Evolutionary conservation across 805 yeast genomes (phyloP).

Genomic region (Sugiyamaella smithiae): DNA sequence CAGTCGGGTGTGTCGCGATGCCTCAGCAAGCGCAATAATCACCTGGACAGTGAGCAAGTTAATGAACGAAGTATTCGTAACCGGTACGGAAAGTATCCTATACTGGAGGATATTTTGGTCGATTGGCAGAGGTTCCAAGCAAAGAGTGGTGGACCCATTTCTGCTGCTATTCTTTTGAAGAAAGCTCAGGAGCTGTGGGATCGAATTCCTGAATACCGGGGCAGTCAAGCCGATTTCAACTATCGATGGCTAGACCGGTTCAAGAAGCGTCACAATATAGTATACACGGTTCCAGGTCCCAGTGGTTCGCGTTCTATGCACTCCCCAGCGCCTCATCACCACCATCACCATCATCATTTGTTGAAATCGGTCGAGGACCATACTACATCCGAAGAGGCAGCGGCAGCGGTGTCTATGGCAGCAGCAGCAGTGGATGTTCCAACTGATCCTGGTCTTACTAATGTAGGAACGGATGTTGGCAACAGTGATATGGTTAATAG

Average conservation of each 20-base stretch:
- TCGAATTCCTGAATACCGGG: conserved; percentile 17
- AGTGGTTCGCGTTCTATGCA: not conserved
- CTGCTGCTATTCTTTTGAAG: conserved; percentile 10
- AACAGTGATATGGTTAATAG: not conserved
- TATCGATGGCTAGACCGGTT: conserved; percentile 19
- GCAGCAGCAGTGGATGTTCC: conserved; percentile 7
- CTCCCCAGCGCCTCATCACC: not conserved
- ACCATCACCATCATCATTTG: not conserved
- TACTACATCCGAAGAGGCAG: conserved; percentile 4
- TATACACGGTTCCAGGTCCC: not conserved
- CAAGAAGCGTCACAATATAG: conserved; percentile 13
- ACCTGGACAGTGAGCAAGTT: conserved; percentile 11
- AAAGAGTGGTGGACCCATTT: conserved; percentile 9
- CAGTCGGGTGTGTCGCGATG: conserved; percentile 19
- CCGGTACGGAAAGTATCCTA: conserved; percentile 15
- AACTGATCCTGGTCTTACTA: not conserved
- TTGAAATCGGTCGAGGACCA: not conserved
- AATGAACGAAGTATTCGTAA: conserved; percentile 11
- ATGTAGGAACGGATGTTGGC: not conserved
- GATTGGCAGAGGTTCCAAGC: conserved; percentile 15
- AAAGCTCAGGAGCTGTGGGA: conserved; percentile 15
- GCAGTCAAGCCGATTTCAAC: conserved; percentile 12
- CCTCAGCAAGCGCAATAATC: conserved; percentile 12
- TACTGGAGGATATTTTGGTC: conserved; percentile 13
- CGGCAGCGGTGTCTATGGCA: not conserved